Evolutionary conservation across 345 rosid genomes (phyloP).

Genomic region (Citropsis articulata): DNA sequence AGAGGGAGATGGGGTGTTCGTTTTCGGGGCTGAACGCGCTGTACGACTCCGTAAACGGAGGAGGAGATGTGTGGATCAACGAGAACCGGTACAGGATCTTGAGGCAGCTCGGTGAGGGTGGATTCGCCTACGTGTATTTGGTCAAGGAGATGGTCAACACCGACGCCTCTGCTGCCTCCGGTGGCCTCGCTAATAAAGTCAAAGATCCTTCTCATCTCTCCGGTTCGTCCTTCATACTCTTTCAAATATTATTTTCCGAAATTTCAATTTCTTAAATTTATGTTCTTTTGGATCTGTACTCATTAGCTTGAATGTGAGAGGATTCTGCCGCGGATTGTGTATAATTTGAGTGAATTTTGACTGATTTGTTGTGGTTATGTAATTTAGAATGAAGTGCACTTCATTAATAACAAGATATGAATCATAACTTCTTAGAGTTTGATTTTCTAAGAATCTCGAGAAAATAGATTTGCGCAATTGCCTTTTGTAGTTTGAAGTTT

Average conservation of each 20-base stretch:
- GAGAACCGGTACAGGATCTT: constrained; percentile 83
- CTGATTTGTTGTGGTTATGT: neutral
- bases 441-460: neutral
- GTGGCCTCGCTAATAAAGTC: constrained; percentile 78
- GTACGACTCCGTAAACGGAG: constrained; percentile 88
- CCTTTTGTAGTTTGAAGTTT: neutral
- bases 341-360: neutral
- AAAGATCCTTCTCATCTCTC: constrained; percentile 90
- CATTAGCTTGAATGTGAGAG: neutral
- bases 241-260: neutral
- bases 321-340: neutral
- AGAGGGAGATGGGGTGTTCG: constrained; percentile 67
- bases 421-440: neutral
- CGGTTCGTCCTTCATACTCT: constrained; percentile 39
- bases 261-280: neutral
- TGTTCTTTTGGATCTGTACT: neutral
- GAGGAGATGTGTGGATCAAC: constrained; percentile 98
- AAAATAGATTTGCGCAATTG: neutral
- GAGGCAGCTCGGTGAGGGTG: constrained; percentile 98
- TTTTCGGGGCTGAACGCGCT: constrained; percentile 91
- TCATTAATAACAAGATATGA: neutral
- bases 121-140: constrained; percentile 80
- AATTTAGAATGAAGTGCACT: neutral
- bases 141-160: constrained; percentile 67
- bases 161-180: constrained; percentile 55